phyloP scores from a whole-genome alignment of 257 asterid genomes.

The Nicotiana attenuata region DNA sequence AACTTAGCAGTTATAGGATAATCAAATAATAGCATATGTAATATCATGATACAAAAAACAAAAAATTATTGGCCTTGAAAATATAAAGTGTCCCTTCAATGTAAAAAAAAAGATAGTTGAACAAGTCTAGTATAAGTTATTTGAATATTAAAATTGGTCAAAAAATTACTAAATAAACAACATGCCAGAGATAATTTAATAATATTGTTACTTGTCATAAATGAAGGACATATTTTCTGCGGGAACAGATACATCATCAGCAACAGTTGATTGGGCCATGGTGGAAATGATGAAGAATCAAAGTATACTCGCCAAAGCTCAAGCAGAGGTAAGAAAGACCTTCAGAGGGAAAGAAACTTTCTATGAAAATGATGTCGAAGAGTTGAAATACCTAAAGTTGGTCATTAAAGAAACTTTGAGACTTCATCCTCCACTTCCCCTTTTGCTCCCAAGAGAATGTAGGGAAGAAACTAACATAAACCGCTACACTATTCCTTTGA shows the following conservation, averaged over 20 bases:
- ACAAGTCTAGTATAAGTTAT: neutral
- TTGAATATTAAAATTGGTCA: too few relatives aligned
- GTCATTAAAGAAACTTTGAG: conserved; percentile 16
- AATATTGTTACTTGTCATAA: neutral
- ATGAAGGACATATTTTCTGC: conserved; percentile 9
- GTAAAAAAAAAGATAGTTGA: too few relatives aligned
- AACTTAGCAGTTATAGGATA: neutral
- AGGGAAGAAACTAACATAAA: neutral
- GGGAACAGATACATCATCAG: conserved; percentile 17
- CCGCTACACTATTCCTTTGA: conserved; percentile 4
- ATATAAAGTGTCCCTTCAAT: neutral
- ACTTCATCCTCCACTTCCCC: conserved; percentile 2
- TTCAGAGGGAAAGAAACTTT: neutral
- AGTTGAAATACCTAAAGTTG: conserved; percentile 12
- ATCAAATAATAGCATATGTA: too few relatives aligned
- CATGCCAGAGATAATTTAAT: neutral
- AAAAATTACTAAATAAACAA: too few relatives aligned
- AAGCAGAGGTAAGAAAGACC: conserved; percentile 7
- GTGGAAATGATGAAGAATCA: conserved; percentile 15
- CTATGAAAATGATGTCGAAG: neutral
- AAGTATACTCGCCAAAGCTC: neutral
- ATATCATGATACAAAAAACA: neutral
- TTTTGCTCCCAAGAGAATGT: conserved; percentile 16
- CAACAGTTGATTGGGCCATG: conserved; percentile 13
- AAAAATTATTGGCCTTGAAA: neutral